Evolutionary conservation across 2,329 filamentous ascomycete genomes (phyloP), one percentile per base, ranked within the genome.

Genomic region (Talaromyces sp.): DNA sequence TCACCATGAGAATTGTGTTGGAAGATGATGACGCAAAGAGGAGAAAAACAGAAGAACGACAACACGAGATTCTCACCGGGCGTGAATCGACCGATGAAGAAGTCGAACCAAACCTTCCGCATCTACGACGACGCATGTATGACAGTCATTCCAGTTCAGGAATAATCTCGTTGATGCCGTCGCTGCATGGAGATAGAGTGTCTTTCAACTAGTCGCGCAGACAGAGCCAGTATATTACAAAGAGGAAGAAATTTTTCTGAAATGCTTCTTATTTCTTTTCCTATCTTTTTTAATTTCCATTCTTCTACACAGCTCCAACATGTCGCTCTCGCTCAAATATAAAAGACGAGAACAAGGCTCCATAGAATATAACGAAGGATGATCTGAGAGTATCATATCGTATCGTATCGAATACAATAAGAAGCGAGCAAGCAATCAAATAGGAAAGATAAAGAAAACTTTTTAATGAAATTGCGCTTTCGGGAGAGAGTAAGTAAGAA

Each of bases 401-500:
- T 56, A 56, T 56, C 47, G 13, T 50, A 24, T 37, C n/a, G 33
- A 39, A 56, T 56, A 50, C 31, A 60, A 65, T 50, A 65, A 54
- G 43, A 41, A 57, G 19, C 48, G 54, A 33, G 61, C 19, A 45
- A 27, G 24, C 6, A 47, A 58, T 22, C 16, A 33, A 27, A 27
- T 31, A 31, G 47, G 22, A 50, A 47, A 50, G 24, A 50, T 50
- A 50, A 37, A 41, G 6, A 45, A 24, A 52, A 41, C 31, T 24
- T 64, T 64, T 47, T 48, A 54, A 48, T 35, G 35, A 31, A 64
- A 60, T 57, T 47, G 52, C 52, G 52, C 52, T 56, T 56, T 56
- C 52, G 33, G 52, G 31, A 37, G 56, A 65, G 50, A 57, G 48
- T 31, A 50, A 56, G 33, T 19, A 22, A 50, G 52, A 2, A 35